Evolutionary conservation across 257 asterid genomes (phyloP), one percentile per base, ranked within the genome.

Genomic region (Buddleja alternifolia): DNA sequence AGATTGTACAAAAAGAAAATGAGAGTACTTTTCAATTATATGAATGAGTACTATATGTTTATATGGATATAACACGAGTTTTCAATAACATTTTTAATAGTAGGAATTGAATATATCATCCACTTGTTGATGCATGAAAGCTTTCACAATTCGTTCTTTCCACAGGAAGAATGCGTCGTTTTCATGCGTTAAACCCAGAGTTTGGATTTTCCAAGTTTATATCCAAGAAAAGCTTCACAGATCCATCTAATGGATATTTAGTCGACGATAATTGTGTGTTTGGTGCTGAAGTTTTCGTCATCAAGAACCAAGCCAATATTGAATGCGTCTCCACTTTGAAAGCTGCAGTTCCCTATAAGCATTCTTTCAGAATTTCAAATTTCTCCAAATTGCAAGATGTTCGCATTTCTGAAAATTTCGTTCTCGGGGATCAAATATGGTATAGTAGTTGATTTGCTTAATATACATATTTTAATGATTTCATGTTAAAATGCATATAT

Each of bases 191-290:
- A 23, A 73, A 66, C 34, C 40, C 46, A 10, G 48, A 39, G 8
- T 66, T 73, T 68, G 73, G 78, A 8, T 52, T 73, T 47, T 15
- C 60, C 45, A 34, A 73, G 17, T 64, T 73, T 57, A 17, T 73
- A 14, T n/a, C 50, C 8, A 53, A n/a, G 25, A 12, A 50, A 6
- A 40, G 24, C 14, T 73, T 73, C 24, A 48, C n/a, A 6, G 32
- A 73, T 29, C 57, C 69, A 25, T 37, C 57, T 15, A 73, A 39
- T 10, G 69, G 78, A 5, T 73, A 66, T 15, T 17, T 73, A 1
- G 73, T 73, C 3, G 55, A 46, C 0, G 73, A n/a, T n/a, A n/a
- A n/a, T n/a, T n/a, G n/a, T n/a, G n/a, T n/a, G n/a, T n/a, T n/a
- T n/a, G n/a, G n/a, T 24, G 61, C 61, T 23, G 61, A 55, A 19